Conservation (phyloP, 1,139 yeast species). For the Scheffersomyces segobiensis region DNA sequence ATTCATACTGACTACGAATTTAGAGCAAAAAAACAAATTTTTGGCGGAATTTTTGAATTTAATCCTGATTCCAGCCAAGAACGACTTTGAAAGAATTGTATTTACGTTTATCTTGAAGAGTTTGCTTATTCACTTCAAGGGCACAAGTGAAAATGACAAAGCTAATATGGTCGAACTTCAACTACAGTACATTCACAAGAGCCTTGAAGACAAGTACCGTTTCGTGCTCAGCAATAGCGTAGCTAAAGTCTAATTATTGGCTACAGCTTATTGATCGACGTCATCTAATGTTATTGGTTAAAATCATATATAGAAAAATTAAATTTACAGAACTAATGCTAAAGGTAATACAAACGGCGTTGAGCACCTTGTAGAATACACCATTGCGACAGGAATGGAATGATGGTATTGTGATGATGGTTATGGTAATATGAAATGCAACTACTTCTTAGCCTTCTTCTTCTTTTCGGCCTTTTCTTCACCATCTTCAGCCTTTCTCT, state of each 20-base stretch:
- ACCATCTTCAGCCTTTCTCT: slow-evolving; percentile 61
- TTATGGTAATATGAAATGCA: slow-evolving; percentile 1
- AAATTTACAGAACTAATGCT: background rate
- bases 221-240: slow-evolving; percentile 7
- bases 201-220: slow-evolving; percentile 15
- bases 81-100: slow-evolving; percentile 23
- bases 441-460: slow-evolving; percentile 30
- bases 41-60: slow-evolving; percentile 16
- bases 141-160: slow-evolving; percentile 23
- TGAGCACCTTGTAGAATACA: background rate
- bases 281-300: background rate
- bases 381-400: background rate
- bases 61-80: slow-evolving; percentile 11
- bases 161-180: slow-evolving; percentile 25
- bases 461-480: slow-evolving; percentile 52
- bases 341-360: background rate
- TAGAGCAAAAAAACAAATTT: slow-evolving; percentile 14
- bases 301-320: background rate
- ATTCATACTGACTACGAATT: slow-evolving; percentile 14
- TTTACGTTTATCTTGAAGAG: slow-evolving; percentile 22
- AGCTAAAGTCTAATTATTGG: background rate
- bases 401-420: background rate
- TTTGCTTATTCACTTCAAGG: slow-evolving; percentile 15
- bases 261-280: background rate
- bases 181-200: slow-evolving; percentile 15